Percentiles rank a stretch among this genome's conserved stretches.
These are phyloP conservation scores for Globisporangium sylvaticum DNA, from an alignment of 352 stramenopile genomes.

Conservation along the genomic window DNA sequence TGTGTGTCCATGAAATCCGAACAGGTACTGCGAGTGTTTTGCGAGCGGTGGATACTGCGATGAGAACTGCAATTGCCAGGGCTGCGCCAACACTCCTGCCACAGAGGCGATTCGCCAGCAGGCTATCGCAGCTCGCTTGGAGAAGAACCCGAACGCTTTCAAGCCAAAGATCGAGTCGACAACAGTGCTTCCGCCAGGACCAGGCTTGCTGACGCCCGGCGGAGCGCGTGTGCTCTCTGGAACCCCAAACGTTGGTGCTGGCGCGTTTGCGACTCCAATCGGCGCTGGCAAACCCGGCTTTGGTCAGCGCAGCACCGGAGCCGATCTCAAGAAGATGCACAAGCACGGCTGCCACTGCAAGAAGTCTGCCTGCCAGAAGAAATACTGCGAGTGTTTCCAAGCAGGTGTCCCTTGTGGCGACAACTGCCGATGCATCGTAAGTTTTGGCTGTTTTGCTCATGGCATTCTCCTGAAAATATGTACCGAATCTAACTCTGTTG, in stretches of 20 bases:
- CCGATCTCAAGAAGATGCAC: constrained; percentile 75
- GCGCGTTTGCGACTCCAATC: constrained; percentile 24
- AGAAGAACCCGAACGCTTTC: constrained; percentile 95
- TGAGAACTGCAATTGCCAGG: constrained; percentile 90
- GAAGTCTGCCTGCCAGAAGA: constrained; percentile 96
- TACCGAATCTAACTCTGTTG: constrained; percentile 3
- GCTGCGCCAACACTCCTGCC: constrained; percentile 87
- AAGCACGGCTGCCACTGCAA: constrained; percentile 96
- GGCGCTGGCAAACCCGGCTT: constrained; percentile 13
- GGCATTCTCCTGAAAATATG: not conserved
- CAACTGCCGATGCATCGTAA: constrained; percentile 89
- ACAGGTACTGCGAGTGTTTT: constrained; percentile 95
- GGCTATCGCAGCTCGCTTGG: constrained; percentile 87
- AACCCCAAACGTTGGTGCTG: not conserved
- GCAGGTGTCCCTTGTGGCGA: constrained; percentile 80
- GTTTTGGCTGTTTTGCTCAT: constrained; percentile 13
- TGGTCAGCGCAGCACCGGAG: constrained; percentile 17
- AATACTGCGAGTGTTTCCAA: constrained; percentile 97
- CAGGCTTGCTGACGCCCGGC: constrained; percentile 1
- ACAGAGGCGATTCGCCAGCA: constrained; percentile 68
- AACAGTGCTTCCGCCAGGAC: not conserved
- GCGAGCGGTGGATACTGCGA: constrained; percentile 90
- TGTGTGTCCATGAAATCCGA: not conserved
- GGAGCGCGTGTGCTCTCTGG: constrained; percentile 4
- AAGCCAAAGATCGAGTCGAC: constrained; percentile 91